Percentiles rank a stretch among this genome's conserved stretches.
phyloP scores from a whole-genome alignment of 2,329 filamentous ascomycete species.

The Botrytis fragariae region DNA sequence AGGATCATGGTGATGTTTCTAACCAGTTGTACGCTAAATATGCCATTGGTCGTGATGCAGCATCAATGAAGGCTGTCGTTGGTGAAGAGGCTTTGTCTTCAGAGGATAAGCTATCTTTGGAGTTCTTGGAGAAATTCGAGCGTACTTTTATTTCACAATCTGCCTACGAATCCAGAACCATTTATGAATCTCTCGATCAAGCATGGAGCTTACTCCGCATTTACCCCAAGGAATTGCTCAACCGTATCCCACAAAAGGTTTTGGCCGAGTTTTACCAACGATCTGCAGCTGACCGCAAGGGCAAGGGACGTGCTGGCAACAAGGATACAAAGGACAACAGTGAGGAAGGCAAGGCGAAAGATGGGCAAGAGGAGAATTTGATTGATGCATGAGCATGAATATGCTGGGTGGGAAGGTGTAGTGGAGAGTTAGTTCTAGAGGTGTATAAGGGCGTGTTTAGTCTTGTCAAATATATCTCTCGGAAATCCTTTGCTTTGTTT shows the following conservation, averaged over 20 bases:
- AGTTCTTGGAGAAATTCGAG: constrained; percentile 99
- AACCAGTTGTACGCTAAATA: constrained; percentile 99
- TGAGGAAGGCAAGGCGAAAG: constrained; percentile 39
- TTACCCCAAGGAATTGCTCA: constrained; percentile 96
- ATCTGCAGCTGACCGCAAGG: constrained; percentile 60
- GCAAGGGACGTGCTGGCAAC: constrained; percentile 54
- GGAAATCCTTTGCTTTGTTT: constrained; percentile 11
- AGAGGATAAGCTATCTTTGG: constrained; percentile 95
- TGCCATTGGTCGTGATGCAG: constrained; percentile 96
- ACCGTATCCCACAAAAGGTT: constrained; percentile 83
- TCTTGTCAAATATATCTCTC: constrained; percentile 26
- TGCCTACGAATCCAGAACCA: constrained; percentile 85
- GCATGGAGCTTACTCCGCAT: constrained; percentile 96
- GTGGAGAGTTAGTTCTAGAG: constrained; percentile 1
- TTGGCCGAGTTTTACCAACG: constrained; percentile 81
- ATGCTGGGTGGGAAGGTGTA: not conserved
- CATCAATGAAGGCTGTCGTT: constrained; percentile 98
- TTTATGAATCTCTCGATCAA: constrained; percentile 91
- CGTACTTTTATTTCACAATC: constrained; percentile 90
- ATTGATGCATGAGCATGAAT: constrained; percentile 52
- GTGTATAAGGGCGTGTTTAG: constrained; percentile 11
- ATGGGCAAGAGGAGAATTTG: constrained; percentile 55
- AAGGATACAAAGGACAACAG: constrained; percentile 43
- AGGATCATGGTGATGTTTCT: constrained; percentile 96
- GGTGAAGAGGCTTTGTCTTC: constrained; percentile 94